These are phyloP conservation scores for Ilyonectria destructans DNA, from an alignment of 2,329 filamentous ascomycete species.

Conservation along the genomic window DNA sequence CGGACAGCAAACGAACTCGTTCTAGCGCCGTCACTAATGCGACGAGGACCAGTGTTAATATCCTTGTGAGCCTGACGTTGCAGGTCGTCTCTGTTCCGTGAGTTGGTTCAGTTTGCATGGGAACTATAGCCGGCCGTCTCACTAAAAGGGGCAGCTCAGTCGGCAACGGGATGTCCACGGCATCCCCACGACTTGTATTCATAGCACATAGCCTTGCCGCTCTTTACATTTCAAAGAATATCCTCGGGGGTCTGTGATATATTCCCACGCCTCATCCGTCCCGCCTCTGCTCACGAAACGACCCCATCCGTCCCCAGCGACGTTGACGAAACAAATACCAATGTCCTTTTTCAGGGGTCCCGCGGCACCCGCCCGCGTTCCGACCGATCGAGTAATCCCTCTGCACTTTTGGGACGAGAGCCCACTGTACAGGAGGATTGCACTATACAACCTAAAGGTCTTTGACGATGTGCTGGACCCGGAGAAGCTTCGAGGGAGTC, in stretches of 20 bases:
- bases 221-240: not conserved
- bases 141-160: not conserved
- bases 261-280: not conserved
- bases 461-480: constrained; percentile 32
- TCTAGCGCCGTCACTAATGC: not conserved
- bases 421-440: constrained; percentile 27
- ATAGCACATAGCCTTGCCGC: not conserved
- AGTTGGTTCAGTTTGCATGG: not conserved
- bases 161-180: not conserved
- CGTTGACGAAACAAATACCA: not conserved
- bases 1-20: not conserved
- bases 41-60: not conserved
- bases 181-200: not conserved
- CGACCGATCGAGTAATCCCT: constrained; percentile 23
- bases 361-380: constrained; percentile 11
- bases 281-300: not conserved
- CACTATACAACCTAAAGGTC: constrained; percentile 29
- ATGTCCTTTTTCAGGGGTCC: constrained; percentile 29
- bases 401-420: constrained; percentile 33
- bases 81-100: not conserved
- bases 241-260: not conserved
- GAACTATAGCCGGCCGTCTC: not conserved
- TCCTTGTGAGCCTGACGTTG: no score
- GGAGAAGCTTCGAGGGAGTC: constrained; percentile 26
- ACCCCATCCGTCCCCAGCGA: not conserved